Evolutionary conservation across 2,329 filamentous ascomycete species (phyloP).

Genomic region (Cadophora sp.): DNA sequence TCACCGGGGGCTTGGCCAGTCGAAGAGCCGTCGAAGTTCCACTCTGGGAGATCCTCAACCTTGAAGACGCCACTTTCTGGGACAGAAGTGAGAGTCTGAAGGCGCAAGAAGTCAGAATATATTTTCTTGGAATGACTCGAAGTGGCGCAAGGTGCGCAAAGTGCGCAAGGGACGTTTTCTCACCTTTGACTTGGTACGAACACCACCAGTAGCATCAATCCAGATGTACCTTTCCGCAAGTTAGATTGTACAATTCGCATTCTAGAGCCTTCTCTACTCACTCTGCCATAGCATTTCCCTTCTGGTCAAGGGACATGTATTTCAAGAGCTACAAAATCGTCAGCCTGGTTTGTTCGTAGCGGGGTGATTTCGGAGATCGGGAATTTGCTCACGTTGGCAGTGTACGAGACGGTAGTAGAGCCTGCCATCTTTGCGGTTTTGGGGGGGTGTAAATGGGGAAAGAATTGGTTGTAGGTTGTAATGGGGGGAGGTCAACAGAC

Average conservation of each 20-base stretch:
- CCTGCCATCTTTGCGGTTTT: constrained; percentile 42
- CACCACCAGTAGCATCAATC: constrained; percentile 83
- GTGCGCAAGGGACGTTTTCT: constrained; percentile 49
- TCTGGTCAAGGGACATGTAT: constrained; percentile 90
- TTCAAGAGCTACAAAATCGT: constrained; percentile 76
- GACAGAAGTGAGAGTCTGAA: constrained; percentile 67
- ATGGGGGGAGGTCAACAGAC: constrained; percentile 19
- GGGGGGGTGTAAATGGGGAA: constrained; percentile 11
- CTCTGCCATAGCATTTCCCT: constrained; percentile 88
- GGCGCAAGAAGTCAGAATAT: constrained; percentile 33
- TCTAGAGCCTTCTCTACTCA: constrained; percentile 62
- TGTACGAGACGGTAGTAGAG: constrained; percentile 46
- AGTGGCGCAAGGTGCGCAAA: constrained; percentile 1
- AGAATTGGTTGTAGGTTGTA: constrained; percentile 8
- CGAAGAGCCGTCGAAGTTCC: constrained; percentile 89
- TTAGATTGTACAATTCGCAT: constrained; percentile 58
- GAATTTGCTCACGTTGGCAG: constrained; percentile 48
- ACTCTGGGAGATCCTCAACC: constrained; percentile 74
- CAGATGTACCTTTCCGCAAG: constrained; percentile 72
- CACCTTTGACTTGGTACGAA: constrained; percentile 96
- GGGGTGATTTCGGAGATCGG: constrained; percentile 26
- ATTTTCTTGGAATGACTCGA: not conserved
- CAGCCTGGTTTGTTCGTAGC: constrained; percentile 25
- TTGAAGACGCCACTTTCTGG: constrained; percentile 50
- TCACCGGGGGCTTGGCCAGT: constrained; percentile 91